phyloP scores from a whole-genome alignment of 2,329 filamentous ascomycete genomes.

The Endocalyx cinctus region DNA sequence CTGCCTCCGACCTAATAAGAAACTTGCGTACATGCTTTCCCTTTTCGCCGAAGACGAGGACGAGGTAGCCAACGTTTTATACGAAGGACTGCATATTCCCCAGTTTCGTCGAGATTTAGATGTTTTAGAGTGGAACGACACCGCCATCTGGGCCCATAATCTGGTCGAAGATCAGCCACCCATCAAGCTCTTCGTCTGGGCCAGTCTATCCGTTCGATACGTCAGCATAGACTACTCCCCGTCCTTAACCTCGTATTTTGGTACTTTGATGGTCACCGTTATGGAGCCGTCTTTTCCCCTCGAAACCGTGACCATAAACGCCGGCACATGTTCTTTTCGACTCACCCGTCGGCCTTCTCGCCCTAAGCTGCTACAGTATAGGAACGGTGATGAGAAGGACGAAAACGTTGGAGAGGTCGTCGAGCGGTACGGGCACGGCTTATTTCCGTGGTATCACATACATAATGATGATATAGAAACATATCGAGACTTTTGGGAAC shows the following conservation, averaged over 20 bases:
- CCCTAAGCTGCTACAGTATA: too few species aligned
- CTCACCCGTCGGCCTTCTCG: too few species aligned
- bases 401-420: too few species aligned
- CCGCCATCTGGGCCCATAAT: slow-evolving; percentile 9
- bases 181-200: slow-evolving; percentile 16
- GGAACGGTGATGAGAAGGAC: too few species aligned
- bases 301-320: slow-evolving; percentile 7
- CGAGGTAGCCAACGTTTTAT: neutral
- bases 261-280: slow-evolving; percentile 10
- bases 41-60: slow-evolving; percentile 4
- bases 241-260: slow-evolving; percentile 8
- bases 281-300: slow-evolving; percentile 8
- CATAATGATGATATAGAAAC: too few species aligned
- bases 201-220: slow-evolving; percentile 14
- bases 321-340: too few species aligned
- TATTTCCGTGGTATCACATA: too few species aligned
- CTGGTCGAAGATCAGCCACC: slow-evolving; percentile 3
- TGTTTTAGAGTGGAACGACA: slow-evolving; percentile 12
- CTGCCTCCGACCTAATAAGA: slow-evolving; percentile 3
- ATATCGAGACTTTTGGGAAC: too few species aligned
- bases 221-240: slow-evolving; percentile 12
- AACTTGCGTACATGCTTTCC: slow-evolving; percentile 2
- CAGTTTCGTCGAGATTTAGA: slow-evolving; percentile 10
- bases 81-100: slow-evolving; percentile 1
- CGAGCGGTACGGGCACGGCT: too few species aligned